phyloP scores from a whole-genome alignment of 441 rosid species.

The Aquilaria agallochum region DNA sequence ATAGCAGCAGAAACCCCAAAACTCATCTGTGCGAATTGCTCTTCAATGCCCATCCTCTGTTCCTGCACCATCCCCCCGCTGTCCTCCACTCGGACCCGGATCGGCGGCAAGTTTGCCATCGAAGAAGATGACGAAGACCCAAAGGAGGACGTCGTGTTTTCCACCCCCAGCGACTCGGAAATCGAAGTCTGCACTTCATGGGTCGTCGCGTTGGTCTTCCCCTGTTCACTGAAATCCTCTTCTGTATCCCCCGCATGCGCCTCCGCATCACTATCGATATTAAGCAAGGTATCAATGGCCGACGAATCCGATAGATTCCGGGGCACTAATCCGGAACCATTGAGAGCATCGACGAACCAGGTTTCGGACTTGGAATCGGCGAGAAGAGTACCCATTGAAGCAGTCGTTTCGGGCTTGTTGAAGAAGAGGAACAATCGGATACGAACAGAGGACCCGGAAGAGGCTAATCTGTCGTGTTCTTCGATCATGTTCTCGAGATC shows the following conservation, averaged over 20 bases:
- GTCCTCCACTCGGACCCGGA: slow-evolving; percentile 38
- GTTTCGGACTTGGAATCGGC: slow-evolving; percentile 47
- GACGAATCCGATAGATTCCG: slow-evolving; percentile 50
- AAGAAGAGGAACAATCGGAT: slow-evolving; percentile 54
- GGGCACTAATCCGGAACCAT: slow-evolving; percentile 47
- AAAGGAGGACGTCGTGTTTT: slow-evolving; percentile 36
- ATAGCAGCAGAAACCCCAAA: slow-evolving; percentile 12
- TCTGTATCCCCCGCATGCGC: slow-evolving; percentile 12
- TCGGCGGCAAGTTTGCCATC: slow-evolving; percentile 47
- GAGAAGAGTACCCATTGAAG: slow-evolving; percentile 55
- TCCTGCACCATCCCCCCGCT: slow-evolving; percentile 15
- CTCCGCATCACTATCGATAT: slow-evolving; percentile 35
- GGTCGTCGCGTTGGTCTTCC: slow-evolving; percentile 16
- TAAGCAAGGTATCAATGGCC: slow-evolving; percentile 33
- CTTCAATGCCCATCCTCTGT: slow-evolving; percentile 33
- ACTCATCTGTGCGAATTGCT: slow-evolving; percentile 43
- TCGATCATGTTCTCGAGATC: slow-evolving; percentile 70
- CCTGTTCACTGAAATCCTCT: slow-evolving; percentile 12
- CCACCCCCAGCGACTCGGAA: slow-evolving; percentile 48
- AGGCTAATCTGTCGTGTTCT: slow-evolving; percentile 47
- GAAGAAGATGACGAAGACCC: slow-evolving; percentile 57
- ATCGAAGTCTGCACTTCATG: slow-evolving; percentile 43
- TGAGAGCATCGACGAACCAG: slow-evolving; percentile 67
- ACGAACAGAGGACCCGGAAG: slow-evolving; percentile 29
- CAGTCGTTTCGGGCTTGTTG: slow-evolving; percentile 46